Evolutionary conservation across 1,284 basidiomycete genomes (phyloP).

Genomic region (Rhodotorula sp.): DNA sequence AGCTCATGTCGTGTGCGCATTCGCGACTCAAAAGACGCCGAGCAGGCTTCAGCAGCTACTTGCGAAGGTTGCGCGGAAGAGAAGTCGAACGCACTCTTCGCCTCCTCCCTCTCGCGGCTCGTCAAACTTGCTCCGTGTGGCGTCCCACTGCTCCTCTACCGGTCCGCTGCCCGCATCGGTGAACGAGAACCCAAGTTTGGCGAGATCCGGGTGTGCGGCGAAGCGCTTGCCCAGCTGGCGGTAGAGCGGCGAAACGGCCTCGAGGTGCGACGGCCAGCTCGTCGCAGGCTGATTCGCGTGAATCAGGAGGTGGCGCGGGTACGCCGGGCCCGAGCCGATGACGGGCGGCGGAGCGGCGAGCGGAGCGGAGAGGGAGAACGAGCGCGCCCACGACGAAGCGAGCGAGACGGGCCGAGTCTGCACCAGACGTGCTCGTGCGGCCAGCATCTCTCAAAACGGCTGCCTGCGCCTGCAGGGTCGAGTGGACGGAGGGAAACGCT

Average conservation of each 20-base stretch:
- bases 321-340: conserved; percentile 20
- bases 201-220: conserved; percentile 6
- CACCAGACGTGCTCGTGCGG: not conserved
- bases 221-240: conserved; percentile 16
- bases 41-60: no score
- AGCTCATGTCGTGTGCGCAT: no score
- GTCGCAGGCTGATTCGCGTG: conserved; percentile 12
- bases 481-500: no score
- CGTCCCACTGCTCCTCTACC: conserved; percentile 19
- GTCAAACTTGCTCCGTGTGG: conserved; percentile 17
- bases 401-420: not conserved
- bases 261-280: conserved; percentile 41
- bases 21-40: no score
- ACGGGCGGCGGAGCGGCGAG: not conserved
- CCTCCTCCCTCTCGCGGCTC: not conserved
- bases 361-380: not conserved
- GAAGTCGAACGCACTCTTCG: conserved; percentile 8
- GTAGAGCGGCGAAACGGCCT: conserved; percentile 33
- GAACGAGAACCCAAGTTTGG: conserved; percentile 20
- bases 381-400: not conserved
- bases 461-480: no score
- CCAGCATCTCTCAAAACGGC: no score
- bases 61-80: not conserved
- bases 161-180: conserved; percentile 7
- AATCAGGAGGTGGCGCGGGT: conserved; percentile 30